Evolutionary conservation across 2,329 filamentous ascomycete genomes (phyloP), one percentile per base, ranked within the genome.

Genomic region (Stagonosporopsis rhizophila): DNA sequence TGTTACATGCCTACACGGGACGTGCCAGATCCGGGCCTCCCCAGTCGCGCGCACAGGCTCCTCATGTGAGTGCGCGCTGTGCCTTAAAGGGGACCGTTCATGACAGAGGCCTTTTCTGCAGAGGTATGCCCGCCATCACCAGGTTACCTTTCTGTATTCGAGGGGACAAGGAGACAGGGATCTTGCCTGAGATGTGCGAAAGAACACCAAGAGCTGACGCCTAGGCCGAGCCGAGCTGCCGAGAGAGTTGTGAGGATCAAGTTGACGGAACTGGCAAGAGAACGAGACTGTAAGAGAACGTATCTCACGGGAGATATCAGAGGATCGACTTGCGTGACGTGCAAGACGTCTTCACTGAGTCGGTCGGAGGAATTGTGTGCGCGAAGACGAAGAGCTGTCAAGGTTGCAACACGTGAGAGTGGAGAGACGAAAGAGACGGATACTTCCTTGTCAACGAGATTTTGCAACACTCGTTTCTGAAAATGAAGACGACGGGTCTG

Each of bases 31-130:
- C 32, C 54, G 20, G 48, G 54, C 30, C 47, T 44, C 32, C 48
- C 54, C 42, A 57, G 54, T 44, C 47, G 54, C 54, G 25, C 20
- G 54, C 42, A 47, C 42, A 57, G 54, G n/a, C 52, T 57, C 48
- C 54, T 52, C 54, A 57, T 57, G 38, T 44, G 52, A 57, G 48
- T 30, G 54, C 53, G 42, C 44, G 27, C 48, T 44, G 44, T 47
- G 22, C 48, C 47, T 52, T 28, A 57, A 56, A 44, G 30, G 19
- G 46, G 44, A 44, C 48, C 53, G 22, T 57, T 57, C 45, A 44
- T 57, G 54, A 38, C 48, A 47, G 9, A 15, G 49, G 7, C 44
- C 54, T 57, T 57, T 57, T 57, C 54, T 7, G 30, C 38, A 48
- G 38, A 54, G 22, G 44, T 44, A 27, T 14, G 44, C 48, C 38